Conservation (phyloP, 371 early-diverging fungal species). For the Lichtheimia hyalospora region DNA sequence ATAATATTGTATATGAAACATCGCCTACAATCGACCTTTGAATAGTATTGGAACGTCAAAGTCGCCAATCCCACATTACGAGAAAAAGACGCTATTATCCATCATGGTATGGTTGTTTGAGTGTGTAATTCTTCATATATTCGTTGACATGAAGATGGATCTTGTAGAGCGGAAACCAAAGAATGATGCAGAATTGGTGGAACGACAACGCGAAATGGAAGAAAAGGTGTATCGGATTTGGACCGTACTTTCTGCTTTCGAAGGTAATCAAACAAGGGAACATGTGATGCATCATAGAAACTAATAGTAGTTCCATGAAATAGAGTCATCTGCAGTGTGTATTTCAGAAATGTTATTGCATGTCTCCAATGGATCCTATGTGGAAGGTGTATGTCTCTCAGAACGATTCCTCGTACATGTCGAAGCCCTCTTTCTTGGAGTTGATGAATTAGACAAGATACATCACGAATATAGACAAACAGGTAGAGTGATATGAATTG, state of each 20-base stretch:
- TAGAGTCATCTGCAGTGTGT: conserved; percentile 94
- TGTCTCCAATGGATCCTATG: conserved; percentile 87
- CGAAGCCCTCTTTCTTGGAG: conserved; percentile 87
- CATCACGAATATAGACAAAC: conserved; percentile 33
- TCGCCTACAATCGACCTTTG: neutral
- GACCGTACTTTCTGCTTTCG: conserved; percentile 92
- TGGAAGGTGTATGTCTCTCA: conserved; percentile 87
- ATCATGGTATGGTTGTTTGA: conserved; percentile 10
- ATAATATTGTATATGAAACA: neutral
- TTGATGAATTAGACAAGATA: conserved; percentile 60
- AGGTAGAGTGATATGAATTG: conserved; percentile 19
- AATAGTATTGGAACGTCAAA: conserved; percentile 83
- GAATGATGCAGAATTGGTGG: conserved; percentile 37
- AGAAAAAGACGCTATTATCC: conserved; percentile 10
- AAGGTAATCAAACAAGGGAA: conserved; percentile 34
- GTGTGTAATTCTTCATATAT: conserved; percentile 1
- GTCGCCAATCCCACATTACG: conserved; percentile 23
- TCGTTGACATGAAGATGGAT: neutral
- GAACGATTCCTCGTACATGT: conserved; percentile 91
- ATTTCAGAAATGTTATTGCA: conserved; percentile 96
- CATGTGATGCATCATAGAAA: neutral
- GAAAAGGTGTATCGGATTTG: conserved; percentile 92
- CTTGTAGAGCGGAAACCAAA: conserved; percentile 3
- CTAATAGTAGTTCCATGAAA: neutral
- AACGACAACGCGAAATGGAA: conserved; percentile 66